These are phyloP conservation scores for Parsonsia alboflavescens DNA, from an alignment of 257 asterid genomes.

Conservation along the genomic window DNA sequence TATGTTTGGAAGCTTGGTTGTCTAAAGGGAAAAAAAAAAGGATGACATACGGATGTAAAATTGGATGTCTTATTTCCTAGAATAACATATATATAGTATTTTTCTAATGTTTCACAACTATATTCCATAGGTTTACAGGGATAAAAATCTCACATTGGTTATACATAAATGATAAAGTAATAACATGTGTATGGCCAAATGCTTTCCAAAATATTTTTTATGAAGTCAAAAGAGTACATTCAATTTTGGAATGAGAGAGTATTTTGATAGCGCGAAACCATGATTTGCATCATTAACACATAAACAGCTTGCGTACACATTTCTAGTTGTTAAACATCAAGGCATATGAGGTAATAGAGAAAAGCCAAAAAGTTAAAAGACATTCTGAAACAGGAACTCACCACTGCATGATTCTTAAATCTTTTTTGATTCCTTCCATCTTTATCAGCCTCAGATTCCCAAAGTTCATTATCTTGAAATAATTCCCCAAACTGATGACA, in stretches of 20 bases:
- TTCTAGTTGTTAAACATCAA: not conserved
- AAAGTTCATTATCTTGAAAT: conserved; percentile 20
- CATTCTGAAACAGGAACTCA: conserved; percentile 2
- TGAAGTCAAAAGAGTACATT: not conserved
- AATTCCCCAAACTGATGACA: conserved; percentile 23
- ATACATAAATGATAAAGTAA: too few relatives aligned
- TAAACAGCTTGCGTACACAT: not conserved
- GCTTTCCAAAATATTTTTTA: too few relatives aligned
- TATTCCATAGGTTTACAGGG: too few relatives aligned
- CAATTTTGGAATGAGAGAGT: not conserved
- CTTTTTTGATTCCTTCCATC: not conserved
- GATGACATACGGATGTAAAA: not conserved
- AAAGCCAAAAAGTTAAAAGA: conserved; percentile 6
- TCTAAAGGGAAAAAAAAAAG: not conserved
- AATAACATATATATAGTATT: too few relatives aligned
- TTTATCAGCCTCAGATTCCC: conserved; percentile 19
- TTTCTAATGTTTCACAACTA: too few relatives aligned
- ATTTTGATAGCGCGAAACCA: not conserved
- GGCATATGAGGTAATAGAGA: not conserved
- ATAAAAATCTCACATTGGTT: too few relatives aligned
- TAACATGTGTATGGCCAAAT: too few relatives aligned
- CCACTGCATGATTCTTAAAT: conserved; percentile 20
- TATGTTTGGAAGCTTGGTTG: not conserved
- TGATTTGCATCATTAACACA: not conserved
- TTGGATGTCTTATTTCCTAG: too few relatives aligned